Percentiles rank a stretch among this genome's conserved stretches.
Conservation (phyloP, 371 early-diverging fungal genomes). For the Fennellomyces sp. region DNA sequence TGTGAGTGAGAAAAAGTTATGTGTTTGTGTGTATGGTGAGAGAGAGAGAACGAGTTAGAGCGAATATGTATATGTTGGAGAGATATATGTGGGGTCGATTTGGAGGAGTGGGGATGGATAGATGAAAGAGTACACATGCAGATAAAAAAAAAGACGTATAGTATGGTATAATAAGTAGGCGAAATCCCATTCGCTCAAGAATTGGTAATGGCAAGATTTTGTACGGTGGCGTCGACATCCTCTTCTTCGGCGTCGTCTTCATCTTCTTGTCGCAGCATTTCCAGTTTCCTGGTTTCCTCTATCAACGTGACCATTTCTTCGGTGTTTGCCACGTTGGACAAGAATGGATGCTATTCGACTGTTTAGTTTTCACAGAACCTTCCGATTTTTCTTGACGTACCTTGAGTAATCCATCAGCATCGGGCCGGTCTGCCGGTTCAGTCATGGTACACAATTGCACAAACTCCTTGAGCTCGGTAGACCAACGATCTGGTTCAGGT, state of each 20-base stretch:
- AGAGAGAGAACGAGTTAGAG: too few relatives aligned
- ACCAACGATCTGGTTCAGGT: constrained; percentile 54
- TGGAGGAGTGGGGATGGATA: background rate
- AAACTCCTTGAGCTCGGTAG: constrained; percentile 57
- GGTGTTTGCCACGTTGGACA: constrained; percentile 28
- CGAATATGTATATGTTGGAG: too few relatives aligned
- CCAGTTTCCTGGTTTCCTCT: constrained; percentile 21
- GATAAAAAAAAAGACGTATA: background rate
- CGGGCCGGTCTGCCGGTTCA: constrained; percentile 27
- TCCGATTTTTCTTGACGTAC: constrained; percentile 17
- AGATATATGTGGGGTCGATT: too few relatives aligned
- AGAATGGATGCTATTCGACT: constrained; percentile 36
- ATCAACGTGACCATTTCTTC: constrained; percentile 28
- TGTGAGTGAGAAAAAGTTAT: too few relatives aligned
- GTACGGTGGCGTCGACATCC: constrained; percentile 18
- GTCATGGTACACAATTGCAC: constrained; percentile 43
- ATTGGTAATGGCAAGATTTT: constrained; percentile 16
- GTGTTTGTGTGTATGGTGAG: too few relatives aligned
- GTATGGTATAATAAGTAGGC: background rate
- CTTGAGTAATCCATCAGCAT: constrained; percentile 44
- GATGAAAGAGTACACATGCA: constrained; percentile 11
- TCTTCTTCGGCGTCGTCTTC: constrained; percentile 20
- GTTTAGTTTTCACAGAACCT: background rate
- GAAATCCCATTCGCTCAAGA: background rate
- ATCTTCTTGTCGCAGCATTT: constrained; percentile 21